phyloP scores from a whole-genome alignment of 2,329 filamentous ascomycete species.

The Apiospora kogelbergensis region DNA sequence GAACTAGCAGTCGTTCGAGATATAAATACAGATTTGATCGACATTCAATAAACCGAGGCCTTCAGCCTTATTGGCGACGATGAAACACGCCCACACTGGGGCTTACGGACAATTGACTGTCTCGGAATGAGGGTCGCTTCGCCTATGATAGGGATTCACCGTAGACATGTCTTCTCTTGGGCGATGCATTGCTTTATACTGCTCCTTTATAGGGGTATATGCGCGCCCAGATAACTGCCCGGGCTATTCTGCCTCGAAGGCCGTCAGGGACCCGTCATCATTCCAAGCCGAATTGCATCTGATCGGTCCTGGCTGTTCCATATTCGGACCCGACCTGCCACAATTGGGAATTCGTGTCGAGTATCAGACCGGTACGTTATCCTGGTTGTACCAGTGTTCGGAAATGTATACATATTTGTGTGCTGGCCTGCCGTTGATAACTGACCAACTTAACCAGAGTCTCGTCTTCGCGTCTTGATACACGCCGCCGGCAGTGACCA shows the following conservation, averaged over 20 bases:
- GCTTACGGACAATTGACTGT: no score
- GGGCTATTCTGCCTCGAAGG: not conserved
- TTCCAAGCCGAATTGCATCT: not conserved
- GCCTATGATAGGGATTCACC: not conserved
- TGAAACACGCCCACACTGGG: no score
- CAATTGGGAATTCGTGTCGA: not conserved
- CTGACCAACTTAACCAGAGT: slow-evolving; percentile 39
- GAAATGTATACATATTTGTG: no score
- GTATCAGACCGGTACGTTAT: slow-evolving; percentile 13
- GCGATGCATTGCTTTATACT: not conserved
- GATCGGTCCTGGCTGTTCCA: not conserved
- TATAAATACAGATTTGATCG: no score
- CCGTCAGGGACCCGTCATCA: not conserved
- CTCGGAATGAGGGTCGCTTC: no score
- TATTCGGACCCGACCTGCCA: not conserved
- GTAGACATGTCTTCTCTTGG: not conserved
- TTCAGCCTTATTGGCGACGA: no score
- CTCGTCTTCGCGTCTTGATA: slow-evolving; percentile 73
- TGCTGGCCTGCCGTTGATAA: no score
- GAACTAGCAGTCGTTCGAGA: no score
- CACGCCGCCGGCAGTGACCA: slow-evolving; percentile 68
- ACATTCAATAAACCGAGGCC: no score
- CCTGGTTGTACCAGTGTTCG: no score
- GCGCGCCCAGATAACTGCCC: not conserved
- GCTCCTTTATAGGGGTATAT: not conserved